Conservation (phyloP, 208 protist species). For the Naegleria fowleri region DNA sequence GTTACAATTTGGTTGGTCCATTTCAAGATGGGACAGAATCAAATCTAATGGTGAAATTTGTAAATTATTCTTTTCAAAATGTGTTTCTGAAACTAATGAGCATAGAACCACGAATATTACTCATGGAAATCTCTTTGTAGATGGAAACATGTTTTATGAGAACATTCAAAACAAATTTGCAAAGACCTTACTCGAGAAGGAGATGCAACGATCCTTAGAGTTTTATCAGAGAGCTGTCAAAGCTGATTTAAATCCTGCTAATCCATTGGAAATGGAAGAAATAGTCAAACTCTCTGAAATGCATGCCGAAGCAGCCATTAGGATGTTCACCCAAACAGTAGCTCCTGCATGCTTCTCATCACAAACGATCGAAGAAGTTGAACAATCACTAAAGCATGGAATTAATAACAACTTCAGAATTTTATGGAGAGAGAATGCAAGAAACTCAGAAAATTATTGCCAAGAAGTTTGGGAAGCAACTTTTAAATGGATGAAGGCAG, state of each 20-base stretch:
- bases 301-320: background rate
- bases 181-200: background rate
- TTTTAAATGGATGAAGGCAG: conserved; percentile 22
- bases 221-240: conserved; percentile 16
- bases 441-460: conserved; percentile 8
- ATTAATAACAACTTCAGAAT: conserved; percentile 15
- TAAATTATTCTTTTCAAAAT: background rate
- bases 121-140: background rate
- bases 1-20: background rate
- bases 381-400: background rate
- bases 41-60: background rate
- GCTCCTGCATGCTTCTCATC: background rate
- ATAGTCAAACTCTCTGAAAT: conserved; percentile 11
- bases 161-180: background rate
- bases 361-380: background rate
- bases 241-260: background rate
- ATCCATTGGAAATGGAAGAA: background rate
- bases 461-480: background rate
- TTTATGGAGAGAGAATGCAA: background rate
- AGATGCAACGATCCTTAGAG: background rate
- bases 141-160: background rate
- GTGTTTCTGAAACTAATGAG: background rate
- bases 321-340: background rate
- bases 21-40: background rate
- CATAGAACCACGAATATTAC: background rate